Conservation (phyloP, 768 basidiomycete genomes). For the Dioszegia crocea region DNA sequence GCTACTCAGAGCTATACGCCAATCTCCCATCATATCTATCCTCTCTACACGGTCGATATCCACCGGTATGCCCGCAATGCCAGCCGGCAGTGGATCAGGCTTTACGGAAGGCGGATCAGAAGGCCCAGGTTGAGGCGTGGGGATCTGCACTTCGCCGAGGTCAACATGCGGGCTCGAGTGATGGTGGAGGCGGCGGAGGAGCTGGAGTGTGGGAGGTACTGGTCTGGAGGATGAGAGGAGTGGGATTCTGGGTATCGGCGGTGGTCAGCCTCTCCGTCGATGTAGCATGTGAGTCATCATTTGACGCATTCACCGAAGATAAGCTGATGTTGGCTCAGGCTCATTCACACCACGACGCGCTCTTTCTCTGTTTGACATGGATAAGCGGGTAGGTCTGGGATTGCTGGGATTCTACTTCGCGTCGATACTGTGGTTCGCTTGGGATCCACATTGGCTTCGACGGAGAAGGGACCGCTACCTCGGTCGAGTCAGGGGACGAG, state of each 20-base stretch:
- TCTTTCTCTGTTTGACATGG: neutral
- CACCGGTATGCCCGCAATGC: constrained; percentile 75
- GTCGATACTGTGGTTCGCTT: constrained; percentile 73
- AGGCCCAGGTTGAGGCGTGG: constrained; percentile 69
- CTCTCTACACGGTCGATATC: constrained; percentile 75
- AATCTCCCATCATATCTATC: constrained; percentile 67
- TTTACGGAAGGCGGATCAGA: constrained; percentile 69
- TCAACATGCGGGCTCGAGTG: constrained; percentile 55
- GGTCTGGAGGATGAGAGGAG: constrained; percentile 67
- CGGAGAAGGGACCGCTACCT: constrained; percentile 24
- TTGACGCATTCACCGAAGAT: neutral
- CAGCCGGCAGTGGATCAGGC: constrained; percentile 75
- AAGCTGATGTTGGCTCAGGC: neutral
- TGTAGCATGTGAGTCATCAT: constrained; percentile 53
- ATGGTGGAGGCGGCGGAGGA: constrained; percentile 50
- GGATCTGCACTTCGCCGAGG: constrained; percentile 64
- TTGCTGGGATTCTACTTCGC: constrained; percentile 55
- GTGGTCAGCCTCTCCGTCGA: constrained; percentile 53
- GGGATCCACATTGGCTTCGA: constrained; percentile 75
- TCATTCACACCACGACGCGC: neutral
- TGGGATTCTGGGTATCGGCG: constrained; percentile 61
- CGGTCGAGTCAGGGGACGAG: constrained; percentile 20
- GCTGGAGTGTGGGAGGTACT: constrained; percentile 54
- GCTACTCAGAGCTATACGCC: constrained; percentile 62
- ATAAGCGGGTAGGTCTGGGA: neutral